Conservation (phyloP, 129 eudicot species). For the Tagetes erecta region DNA sequence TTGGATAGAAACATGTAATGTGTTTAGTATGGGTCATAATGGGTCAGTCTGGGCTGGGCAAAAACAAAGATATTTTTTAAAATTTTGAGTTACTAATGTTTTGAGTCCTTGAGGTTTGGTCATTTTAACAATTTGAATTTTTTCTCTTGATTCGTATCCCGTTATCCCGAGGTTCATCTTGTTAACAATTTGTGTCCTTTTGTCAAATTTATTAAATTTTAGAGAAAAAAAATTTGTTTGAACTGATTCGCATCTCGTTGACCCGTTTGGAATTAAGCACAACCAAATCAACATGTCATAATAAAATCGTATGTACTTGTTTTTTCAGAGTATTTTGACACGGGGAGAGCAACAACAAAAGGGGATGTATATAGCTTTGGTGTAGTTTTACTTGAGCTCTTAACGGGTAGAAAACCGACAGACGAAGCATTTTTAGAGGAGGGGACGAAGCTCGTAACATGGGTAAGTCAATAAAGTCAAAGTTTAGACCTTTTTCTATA, state of each 20-base stretch:
- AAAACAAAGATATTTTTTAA: background rate
- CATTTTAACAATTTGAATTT: no score
- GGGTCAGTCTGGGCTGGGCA: background rate
- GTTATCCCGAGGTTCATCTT: no score
- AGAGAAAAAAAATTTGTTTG: no score
- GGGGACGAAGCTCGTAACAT: slow-evolving; percentile 87
- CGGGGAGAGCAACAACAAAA: slow-evolving; percentile 88
- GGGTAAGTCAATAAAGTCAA: slow-evolving; percentile 53
- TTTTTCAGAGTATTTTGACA: slow-evolving; percentile 84
- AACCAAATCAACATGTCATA: background rate
- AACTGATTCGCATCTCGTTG: background rate
- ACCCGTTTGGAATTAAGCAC: background rate
- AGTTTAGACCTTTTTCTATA: slow-evolving; percentile 22
- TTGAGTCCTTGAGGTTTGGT: no score
- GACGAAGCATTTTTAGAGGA: slow-evolving; percentile 87
- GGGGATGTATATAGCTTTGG: slow-evolving; percentile 97
- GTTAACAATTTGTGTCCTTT: no score
- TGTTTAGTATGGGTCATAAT: background rate
- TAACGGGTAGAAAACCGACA: slow-evolving; percentile 85
- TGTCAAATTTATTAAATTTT: no score
- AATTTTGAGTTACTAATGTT: no score
- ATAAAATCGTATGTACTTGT: background rate
- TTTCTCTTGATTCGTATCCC: no score
- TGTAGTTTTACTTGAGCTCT: slow-evolving; percentile 78
- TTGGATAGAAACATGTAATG: background rate